Base-by-base conservation (phyloP, 1,284 basidiomycete genomes). In the Ceratorhiza oryzae-sativae region DNA sequence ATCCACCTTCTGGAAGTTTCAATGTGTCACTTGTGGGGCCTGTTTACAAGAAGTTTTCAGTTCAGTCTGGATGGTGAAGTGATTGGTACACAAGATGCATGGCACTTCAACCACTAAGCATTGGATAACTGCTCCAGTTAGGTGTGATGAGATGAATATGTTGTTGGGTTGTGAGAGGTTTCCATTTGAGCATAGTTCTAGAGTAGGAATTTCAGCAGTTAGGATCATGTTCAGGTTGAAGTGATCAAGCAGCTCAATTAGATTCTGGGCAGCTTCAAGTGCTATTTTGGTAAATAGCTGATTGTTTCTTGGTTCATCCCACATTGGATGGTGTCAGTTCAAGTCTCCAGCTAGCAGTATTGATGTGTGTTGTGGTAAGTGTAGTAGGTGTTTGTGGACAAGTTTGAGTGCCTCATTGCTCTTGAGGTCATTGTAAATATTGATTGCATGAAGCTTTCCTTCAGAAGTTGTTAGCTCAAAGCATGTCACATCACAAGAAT, bases 261-360 rank as follows among this genome's bases (percentile, higher is more conserved):
- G 42, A 15, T 72, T 39, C 12, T 72, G 65, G 12, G 71, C 61
- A 15, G 36, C 71, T 32, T 49, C 39, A 15, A 46, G 25, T 3
- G 49, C 39, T 10, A 23, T n/a, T 36, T 49, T 32, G 8, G 70
- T 36, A n/a, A 53, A 53, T 23, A 42, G 25, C 9, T 49, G 45
- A 15, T 51, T 23, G 10, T 60, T 34, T 20, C 53, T 49, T 6
- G 71, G 59, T n/a, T 81, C 79, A 3, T 85, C 83, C 85, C 84
- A 87, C 0, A 81, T 30, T 0, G 81, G 82, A 77, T 86, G 83
- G 75, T 87, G 85, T 0, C 81, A 75, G 76, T 86, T 86, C 79
- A 86, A 86, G 76, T 86, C 84, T 0, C 84, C 84, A 0, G 79
- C 74, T 9, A 62, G 36, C 15, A 71, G 32, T 20, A 36, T 36